These are phyloP conservation scores for Geotrichum reessii DNA, from an alignment of 1,139 yeast species.

Conservation along the genomic window DNA sequence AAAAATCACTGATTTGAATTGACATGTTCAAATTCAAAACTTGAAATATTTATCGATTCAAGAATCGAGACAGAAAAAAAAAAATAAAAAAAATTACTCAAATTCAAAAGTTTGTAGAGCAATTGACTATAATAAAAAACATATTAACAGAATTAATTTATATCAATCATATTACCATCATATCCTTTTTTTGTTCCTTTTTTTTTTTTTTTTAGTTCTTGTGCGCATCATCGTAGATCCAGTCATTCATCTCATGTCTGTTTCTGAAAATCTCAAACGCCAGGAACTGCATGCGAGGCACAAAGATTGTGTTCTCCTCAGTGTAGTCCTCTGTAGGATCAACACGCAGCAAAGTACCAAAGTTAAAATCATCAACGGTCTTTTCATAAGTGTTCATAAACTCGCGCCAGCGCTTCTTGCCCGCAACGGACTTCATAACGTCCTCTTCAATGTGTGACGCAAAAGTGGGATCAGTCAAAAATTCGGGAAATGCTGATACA, in stretches of 20 bases:
- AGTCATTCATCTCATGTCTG: conserved; percentile 83
- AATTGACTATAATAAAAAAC: neutral
- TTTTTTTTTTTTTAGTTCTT: conserved; percentile 3
- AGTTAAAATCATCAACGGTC: conserved; percentile 74
- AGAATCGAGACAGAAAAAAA: too few species aligned
- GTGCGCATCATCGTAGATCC: conserved; percentile 48
- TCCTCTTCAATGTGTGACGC: conserved; percentile 63
- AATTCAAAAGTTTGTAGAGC: neutral
- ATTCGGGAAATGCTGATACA: conserved; percentile 79
- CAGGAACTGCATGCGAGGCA: conserved; percentile 86
- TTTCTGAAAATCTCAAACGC: conserved; percentile 95
- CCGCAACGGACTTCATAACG: conserved; percentile 70
- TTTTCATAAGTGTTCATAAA: conserved; percentile 81
- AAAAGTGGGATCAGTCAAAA: conserved; percentile 48
- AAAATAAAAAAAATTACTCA: too few species aligned
- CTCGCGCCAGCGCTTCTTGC: conserved; percentile 87
- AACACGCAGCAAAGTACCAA: conserved; percentile 85
- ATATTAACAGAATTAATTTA: neutral
- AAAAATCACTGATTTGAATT: too few species aligned
- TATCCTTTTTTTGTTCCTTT: neutral
- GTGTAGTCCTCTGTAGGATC: conserved; percentile 68
- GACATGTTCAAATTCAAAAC: too few species aligned
- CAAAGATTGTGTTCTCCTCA: conserved; percentile 81
- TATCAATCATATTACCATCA: neutral
- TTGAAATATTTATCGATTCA: too few species aligned